Evolutionary conservation across 352 stramenopile genomes (phyloP).

Genomic region (Plasmopara viticola): DNA sequence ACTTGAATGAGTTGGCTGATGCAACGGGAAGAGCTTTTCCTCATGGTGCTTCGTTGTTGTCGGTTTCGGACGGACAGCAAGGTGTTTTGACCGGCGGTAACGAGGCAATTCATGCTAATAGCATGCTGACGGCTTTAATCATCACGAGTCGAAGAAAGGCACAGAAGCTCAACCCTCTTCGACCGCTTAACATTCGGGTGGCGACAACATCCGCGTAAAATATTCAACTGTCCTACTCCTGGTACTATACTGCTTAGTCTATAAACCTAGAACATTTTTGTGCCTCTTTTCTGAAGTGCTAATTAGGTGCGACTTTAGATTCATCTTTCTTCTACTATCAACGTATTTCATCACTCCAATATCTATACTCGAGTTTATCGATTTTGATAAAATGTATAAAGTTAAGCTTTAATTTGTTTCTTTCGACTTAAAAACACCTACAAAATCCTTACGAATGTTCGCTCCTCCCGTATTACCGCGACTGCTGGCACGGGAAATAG

Average conservation of each 20-base stretch:
- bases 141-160: conserved; percentile 80
- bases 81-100: conserved; percentile 51
- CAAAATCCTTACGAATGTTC: background rate
- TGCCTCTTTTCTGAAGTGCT: no score
- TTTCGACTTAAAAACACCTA: background rate
- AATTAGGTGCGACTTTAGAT: no score
- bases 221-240: background rate
- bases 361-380: no score
- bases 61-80: conserved; percentile 65
- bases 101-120: conserved; percentile 64
- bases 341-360: no score
- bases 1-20: conserved; percentile 48
- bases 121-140: conserved; percentile 70
- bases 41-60: conserved; percentile 44
- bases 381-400: no score
- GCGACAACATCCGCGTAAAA: conserved; percentile 45
- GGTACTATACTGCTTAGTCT: background rate
- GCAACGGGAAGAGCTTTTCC: conserved; percentile 51
- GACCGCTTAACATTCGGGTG: conserved; percentile 43
- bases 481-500: background rate
- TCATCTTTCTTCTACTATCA: no score
- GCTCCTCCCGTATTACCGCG: background rate
- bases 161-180: conserved; percentile 42
- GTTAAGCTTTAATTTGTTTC: no score
- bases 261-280: background rate